Evolutionary conservation across 2,329 filamentous ascomycete genomes (phyloP).

Genomic region (Botrytis cinerea): DNA sequence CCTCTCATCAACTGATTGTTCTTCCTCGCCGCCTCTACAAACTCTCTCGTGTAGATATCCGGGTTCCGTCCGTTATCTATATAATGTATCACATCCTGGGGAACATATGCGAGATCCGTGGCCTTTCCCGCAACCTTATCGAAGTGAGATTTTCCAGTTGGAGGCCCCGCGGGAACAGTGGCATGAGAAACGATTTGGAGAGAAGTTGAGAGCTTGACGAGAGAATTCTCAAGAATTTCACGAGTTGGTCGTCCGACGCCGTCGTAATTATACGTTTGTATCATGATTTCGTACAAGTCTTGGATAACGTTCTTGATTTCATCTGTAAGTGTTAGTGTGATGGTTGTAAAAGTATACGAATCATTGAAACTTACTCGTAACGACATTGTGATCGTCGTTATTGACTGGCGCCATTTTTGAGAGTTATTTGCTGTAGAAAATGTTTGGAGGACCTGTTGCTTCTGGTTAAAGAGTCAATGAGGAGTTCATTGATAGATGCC

Average conservation of each 20-base stretch:
- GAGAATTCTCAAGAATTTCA: slow-evolving; percentile 54
- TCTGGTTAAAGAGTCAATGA: background rate
- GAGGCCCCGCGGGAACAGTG: slow-evolving; percentile 34
- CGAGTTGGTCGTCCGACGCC: slow-evolving; percentile 49
- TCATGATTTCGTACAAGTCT: slow-evolving; percentile 64
- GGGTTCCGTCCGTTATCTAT: slow-evolving; percentile 72
- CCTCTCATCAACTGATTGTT: slow-evolving; percentile 68
- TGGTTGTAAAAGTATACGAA: background rate
- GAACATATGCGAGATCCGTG: slow-evolving; percentile 52
- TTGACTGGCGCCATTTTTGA: slow-evolving; percentile 22
- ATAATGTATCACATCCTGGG: slow-evolving; percentile 65
- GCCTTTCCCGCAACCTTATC: slow-evolving; percentile 6
- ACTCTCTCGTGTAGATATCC: slow-evolving; percentile 73
- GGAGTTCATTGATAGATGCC: background rate
- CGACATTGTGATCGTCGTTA: slow-evolving; percentile 16
- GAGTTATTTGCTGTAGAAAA: background rate
- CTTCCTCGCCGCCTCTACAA: slow-evolving; percentile 67
- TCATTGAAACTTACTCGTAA: slow-evolving; percentile 9
- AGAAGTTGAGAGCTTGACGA: slow-evolving; percentile 18
- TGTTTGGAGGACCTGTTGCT: background rate
- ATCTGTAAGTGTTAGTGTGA: slow-evolving; percentile 1
- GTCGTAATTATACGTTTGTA: slow-evolving; percentile 64
- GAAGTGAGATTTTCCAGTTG: slow-evolving; percentile 39
- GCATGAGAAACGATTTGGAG: slow-evolving; percentile 33
- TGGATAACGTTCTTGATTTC: slow-evolving; percentile 63